A percentile compares a stretch with the other conserved stretches of the same genome.
These are phyloP conservation scores for Hyphopichia khmerensis DNA, from an alignment of 1,139 yeast genomes.

Conservation along the genomic window DNA sequence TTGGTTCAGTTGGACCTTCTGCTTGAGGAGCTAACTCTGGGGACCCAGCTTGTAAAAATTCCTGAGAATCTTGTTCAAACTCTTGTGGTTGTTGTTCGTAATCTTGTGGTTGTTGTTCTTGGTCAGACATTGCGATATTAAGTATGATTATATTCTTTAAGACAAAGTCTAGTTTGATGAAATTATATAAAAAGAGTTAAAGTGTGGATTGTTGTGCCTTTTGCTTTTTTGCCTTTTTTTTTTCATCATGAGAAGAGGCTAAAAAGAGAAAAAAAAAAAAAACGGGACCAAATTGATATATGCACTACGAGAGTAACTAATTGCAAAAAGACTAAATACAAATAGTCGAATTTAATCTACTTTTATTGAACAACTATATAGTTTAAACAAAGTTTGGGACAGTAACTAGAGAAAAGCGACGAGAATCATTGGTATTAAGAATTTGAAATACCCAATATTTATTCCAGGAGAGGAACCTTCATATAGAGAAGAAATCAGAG, in stretches of 20 bases:
- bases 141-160: neutral
- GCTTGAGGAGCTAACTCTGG: neutral
- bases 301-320: no score
- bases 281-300: neutral
- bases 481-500: neutral
- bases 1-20: conserved; percentile 19
- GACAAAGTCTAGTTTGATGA: neutral
- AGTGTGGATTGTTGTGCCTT: neutral
- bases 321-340: no score
- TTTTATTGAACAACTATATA: no score
- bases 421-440: neutral
- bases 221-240: neutral
- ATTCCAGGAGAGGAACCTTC: conserved; percentile 7
- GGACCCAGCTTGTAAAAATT: neutral
- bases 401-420: neutral
- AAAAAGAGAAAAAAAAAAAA: no score
- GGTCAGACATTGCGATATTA: conserved; percentile 1
- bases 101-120: conserved; percentile 2
- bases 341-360: no score
- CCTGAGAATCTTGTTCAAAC: neutral
- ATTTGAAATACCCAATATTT: neutral
- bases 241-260: neutral
- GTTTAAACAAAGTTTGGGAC: no score
- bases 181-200: neutral
- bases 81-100: conserved; percentile 1